Evolutionary conservation across 2,329 filamentous ascomycete species (phyloP).

Genomic region (Scedosporium dehoogii): DNA sequence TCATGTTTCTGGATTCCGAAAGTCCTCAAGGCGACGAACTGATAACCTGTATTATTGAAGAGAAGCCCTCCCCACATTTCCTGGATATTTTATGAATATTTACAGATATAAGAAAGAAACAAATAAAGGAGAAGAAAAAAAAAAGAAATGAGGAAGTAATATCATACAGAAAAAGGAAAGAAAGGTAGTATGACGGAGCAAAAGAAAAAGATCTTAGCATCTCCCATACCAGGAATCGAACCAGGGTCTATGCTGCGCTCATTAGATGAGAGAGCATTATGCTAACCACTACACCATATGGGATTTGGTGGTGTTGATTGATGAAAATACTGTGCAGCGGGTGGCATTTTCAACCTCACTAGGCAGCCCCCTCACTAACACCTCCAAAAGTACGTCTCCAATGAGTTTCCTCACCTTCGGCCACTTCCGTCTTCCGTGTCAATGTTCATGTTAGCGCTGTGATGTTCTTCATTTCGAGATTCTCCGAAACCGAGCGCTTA

Average conservation of each 20-base stretch:
- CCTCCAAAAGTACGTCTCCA: conserved; percentile 34
- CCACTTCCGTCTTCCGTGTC: conserved; percentile 45
- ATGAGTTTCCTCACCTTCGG: conserved; percentile 44
- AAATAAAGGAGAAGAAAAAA: too few relatives aligned
- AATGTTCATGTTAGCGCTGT: conserved; percentile 42
- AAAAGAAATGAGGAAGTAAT: background rate
- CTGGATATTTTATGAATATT: too few relatives aligned
- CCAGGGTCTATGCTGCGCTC: too few relatives aligned
- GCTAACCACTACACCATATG: too few relatives aligned
- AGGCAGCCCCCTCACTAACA: conserved; percentile 17
- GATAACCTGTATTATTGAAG: too few relatives aligned
- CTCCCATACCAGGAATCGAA: too few relatives aligned
- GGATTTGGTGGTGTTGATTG: background rate
- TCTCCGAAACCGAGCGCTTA: conserved; percentile 50
- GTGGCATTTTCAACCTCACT: conserved; percentile 28
- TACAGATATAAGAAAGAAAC: too few relatives aligned
- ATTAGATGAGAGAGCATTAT: too few relatives aligned
- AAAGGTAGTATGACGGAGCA: too few relatives aligned
- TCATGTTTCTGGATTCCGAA: background rate
- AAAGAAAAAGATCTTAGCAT: background rate
- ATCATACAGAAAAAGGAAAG: background rate
- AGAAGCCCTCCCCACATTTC: too few relatives aligned
- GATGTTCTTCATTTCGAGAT: background rate
- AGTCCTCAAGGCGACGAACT: background rate
- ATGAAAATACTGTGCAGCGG: background rate